Conservation (phyloP, 345 rosid species). For the Physaria fendleri region DNA sequence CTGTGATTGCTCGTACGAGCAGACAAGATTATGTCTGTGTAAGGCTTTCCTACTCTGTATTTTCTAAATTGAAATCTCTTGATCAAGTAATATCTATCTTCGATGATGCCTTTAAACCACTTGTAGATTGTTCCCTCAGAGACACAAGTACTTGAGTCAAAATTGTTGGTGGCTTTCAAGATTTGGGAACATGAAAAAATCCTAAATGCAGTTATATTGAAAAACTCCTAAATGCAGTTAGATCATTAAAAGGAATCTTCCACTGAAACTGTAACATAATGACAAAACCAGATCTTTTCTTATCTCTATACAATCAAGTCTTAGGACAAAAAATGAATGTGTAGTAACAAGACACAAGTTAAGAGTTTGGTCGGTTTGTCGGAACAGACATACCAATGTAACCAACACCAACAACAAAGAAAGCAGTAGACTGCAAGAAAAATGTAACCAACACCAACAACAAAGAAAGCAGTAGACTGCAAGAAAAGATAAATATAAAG, state of each 20-base stretch:
- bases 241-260: background rate
- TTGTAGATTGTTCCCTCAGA: background rate
- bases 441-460: conserved; percentile 70
- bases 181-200: background rate
- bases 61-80: background rate
- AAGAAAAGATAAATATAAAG: conserved; percentile 61
- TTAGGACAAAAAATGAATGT: conserved; percentile 4
- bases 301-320: conserved; percentile 20
- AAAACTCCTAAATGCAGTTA: too few species aligned
- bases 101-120: background rate
- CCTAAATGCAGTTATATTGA: too few species aligned
- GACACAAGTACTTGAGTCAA: background rate
- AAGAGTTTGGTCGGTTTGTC: background rate
- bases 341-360: conserved; percentile 1
- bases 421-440: too few species aligned
- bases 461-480: conserved; percentile 67
- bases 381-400: conserved; percentile 66
- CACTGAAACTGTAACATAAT: background rate
- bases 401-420: conserved; percentile 66
- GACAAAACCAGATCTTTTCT: conserved; percentile 8
- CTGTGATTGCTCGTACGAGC: background rate
- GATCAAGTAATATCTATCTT: background rate
- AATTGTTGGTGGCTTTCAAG: conserved; percentile 1
- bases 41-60: background rate
- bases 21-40: background rate